Evolutionary conservation across 192 early-diverging fungal species (phyloP), one percentile per base, ranked within the genome.

Genomic region (Gigaspora rosea): DNA sequence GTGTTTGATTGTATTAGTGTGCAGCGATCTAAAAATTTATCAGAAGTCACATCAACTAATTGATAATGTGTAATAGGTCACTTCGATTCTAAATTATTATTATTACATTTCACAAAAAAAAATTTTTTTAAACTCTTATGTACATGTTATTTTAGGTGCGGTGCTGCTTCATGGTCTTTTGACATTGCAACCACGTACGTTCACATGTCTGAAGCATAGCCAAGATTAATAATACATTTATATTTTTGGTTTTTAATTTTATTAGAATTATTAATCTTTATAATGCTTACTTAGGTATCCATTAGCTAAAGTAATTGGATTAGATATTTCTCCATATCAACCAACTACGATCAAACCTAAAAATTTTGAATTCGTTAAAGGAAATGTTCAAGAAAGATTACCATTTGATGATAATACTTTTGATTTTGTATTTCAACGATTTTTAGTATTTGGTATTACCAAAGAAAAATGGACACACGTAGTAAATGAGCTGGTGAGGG

Each of bases 331-430:
- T 6, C 16, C 63, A 41, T 3, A 50, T 1, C 33, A 47, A 10
- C 75, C 64, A 11, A 22, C 16, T 18, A 7, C 4, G 0, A 59
- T 22, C 0, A 35, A 56, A 20, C 52, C 58, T 18, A 20, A 16
- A 10, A 77, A 77, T 49, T 20, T 71, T 7, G 11, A 56, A 15
- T 84, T 84, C 65, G 77, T 79, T 20, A 76, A 81, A 57, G 70
- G 47, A 8, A 82, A 88, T 76, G 70, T 82, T 36, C 71, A 78
- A 4, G 64, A 73, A 4, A 79, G 81, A 2, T 58, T 88, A 10
- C 81, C 80, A 3, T 86, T 86, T 52, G 20, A 75, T 16, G 79
- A 85, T 35, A 80, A 84, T 46, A 61, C 77, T 11, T 88, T 88
- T 77, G 87, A 88, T 59, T 85, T 80, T 50, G 78, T 86, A 69